Percentiles rank a stretch among this genome's conserved stretches.
Evolutionary conservation across 2,329 filamentous ascomycete genomes (phyloP).

Genomic region (Colletotrichum euphorbiae): DNA sequence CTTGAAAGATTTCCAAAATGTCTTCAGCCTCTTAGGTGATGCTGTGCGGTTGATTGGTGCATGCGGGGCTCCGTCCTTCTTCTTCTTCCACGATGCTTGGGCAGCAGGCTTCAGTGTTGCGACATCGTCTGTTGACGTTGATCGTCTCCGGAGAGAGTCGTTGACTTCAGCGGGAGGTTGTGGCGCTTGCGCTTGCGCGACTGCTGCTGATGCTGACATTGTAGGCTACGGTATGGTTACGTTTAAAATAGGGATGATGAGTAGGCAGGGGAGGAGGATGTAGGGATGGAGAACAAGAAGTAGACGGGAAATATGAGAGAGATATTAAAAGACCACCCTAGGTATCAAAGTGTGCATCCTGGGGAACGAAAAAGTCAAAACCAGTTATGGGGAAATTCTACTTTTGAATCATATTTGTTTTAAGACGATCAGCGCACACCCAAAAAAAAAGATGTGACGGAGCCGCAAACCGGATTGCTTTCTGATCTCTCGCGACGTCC

Average conservation of each 20-base stretch:
- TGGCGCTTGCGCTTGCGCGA: slow-evolving; percentile 2
- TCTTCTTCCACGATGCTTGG: slow-evolving; percentile 22
- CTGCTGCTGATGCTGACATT: slow-evolving; percentile 26
- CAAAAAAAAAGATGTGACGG: slow-evolving; percentile 22
- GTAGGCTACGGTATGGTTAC: background rate
- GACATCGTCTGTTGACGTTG: slow-evolving; percentile 32
- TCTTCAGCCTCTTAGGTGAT: slow-evolving; percentile 60
- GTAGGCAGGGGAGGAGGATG: background rate
- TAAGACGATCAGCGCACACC: slow-evolving; percentile 1
- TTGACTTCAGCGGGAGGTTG: background rate
- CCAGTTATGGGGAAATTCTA: slow-evolving; percentile 2
- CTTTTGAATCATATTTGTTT: background rate
- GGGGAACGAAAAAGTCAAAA: background rate
- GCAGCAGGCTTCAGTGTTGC: slow-evolving; percentile 22
- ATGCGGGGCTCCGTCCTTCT: background rate
- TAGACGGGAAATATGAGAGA: too few relatives aligned
- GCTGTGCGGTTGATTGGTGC: slow-evolving; percentile 21
- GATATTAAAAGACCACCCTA: background rate
- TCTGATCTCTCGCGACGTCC: slow-evolving; percentile 25
- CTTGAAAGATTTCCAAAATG: slow-evolving; percentile 62
- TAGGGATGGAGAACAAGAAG: too few relatives aligned
- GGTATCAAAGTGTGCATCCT: slow-evolving; percentile 21
- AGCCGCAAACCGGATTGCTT: slow-evolving; percentile 35
- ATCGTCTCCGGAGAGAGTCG: slow-evolving; percentile 20
- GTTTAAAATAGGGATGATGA: too few relatives aligned